Evolutionary conservation across 2,329 filamentous ascomycete species (phyloP).

Genomic region (Aspergillus versicolor): DNA sequence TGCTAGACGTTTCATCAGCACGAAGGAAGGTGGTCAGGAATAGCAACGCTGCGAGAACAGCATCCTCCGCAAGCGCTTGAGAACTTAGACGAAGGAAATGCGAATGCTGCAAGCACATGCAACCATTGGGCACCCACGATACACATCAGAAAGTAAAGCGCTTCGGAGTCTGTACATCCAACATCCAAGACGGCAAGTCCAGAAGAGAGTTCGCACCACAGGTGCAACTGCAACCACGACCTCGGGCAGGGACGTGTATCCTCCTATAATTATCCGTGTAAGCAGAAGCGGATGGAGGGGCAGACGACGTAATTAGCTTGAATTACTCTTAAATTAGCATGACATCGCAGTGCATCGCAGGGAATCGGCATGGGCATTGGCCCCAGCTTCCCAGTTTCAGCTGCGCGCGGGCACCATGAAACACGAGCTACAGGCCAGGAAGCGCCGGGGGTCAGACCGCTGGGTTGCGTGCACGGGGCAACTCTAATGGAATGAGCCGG

Average conservation of each 20-base stretch:
- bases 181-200: too few relatives aligned
- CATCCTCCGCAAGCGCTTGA: neutral
- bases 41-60: neutral
- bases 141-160: neutral
- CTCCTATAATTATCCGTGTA: neutral
- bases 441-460: neutral
- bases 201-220: neutral
- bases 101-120: neutral
- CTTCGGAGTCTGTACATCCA: neutral
- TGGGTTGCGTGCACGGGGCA: neutral
- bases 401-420: neutral
- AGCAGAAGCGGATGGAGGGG: neutral
- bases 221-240: neutral
- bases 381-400: constrained; percentile 5
- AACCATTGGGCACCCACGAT: neutral
- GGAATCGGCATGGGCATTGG: neutral
- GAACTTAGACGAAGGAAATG: neutral
- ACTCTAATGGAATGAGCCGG: constrained; percentile 5
- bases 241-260: neutral
- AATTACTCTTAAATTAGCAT: constrained; percentile 1
- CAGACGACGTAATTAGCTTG: neutral
- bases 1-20: neutral
- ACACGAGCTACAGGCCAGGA: constrained; percentile 14
- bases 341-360: neutral
- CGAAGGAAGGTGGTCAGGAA: neutral